Evolutionary conservation across 2,329 filamentous ascomycete genomes (phyloP), one percentile per base, ranked within the genome.

Genomic region (Cadophora malorum): DNA sequence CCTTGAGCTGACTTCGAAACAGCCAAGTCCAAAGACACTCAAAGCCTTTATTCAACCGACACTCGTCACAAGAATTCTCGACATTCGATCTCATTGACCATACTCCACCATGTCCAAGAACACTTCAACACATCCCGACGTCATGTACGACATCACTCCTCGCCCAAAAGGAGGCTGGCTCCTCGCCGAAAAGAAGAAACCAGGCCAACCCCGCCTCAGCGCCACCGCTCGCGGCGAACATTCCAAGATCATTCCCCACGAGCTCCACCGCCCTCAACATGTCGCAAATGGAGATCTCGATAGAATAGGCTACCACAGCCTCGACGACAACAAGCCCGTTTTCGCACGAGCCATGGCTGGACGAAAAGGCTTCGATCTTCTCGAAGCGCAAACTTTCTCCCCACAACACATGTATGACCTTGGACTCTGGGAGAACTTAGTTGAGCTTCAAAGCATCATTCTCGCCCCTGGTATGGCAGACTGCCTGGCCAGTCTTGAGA

Each of bases 251-350:
- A 59, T 59, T 33, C 55, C 33, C 9, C 10, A 4, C 8, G 55
- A 59, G n/a, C 35, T 59, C n/a, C 55, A 59, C 33, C n/a, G 12
- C 0, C 55, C 55, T 9, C 55, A 59, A 23, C 55, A 59, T 33
- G 33, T 59, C n/a, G 33, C 55, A 12, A 1, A 1, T 7, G 19
- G 28, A 5, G 23, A 33, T 4, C 35, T 59, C 33, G 35, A 23
- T 14, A 7, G 4, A 2, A 59, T 59, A 9, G 33, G 33, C 8
- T 59, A 59, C 33, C 61, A 63, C 49, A 38, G 28, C 8, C 61
- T 63, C n/a, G 61, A 64, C n/a, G 61, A 55, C 33, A 64, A 55
- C 21, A 28, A 28, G 31, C 61, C 47, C 5, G 61, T 64, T 8
- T 64, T 38, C n/a, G 47, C 50, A n/a, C 21, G 10, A 16, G 49